Percentiles rank a stretch among this genome's conserved stretches.
Evolutionary conservation across 768 basidiomycete species (phyloP).

Genomic region (Russula compacta): DNA sequence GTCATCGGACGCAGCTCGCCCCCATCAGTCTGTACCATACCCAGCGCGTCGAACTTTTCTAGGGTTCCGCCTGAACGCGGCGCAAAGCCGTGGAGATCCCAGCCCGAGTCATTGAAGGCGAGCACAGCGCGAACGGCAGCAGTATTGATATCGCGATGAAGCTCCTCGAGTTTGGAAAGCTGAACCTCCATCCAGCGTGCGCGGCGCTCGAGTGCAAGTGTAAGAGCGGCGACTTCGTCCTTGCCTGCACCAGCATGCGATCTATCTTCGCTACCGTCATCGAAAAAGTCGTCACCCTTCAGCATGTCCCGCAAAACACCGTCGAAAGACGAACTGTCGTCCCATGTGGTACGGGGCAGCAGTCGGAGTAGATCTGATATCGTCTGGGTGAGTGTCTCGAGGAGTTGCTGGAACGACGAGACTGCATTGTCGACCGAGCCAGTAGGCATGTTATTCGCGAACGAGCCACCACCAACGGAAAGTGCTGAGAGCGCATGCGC

Average conservation of each 20-base stretch:
- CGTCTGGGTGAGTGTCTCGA: constrained; percentile 84
- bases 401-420: constrained; percentile 78
- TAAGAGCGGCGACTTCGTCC: constrained; percentile 79
- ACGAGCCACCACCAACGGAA: constrained; percentile 78
- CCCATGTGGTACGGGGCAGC: constrained; percentile 83
- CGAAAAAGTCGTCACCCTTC: constrained; percentile 79
- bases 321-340: constrained; percentile 83
- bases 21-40: constrained; percentile 38
- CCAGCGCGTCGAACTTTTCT: constrained; percentile 58
- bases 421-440: constrained; percentile 89
- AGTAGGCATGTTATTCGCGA: constrained; percentile 74
- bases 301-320: constrained; percentile 82
- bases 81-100: constrained; percentile 63
- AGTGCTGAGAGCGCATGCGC: constrained; percentile 81
- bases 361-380: constrained; percentile 80
- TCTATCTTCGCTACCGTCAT: constrained; percentile 57
- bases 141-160: constrained; percentile 84
- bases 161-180: constrained; percentile 77
- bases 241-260: constrained; percentile 48
- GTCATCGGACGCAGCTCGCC: constrained; percentile 43
- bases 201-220: constrained; percentile 76
- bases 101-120: constrained; percentile 77
- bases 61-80: constrained; percentile 64
- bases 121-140: constrained; percentile 78
- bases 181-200: constrained; percentile 93